Base-by-base conservation (phyloP, 352 stramenopile species). In the Phytopythium litorale region DNA sequence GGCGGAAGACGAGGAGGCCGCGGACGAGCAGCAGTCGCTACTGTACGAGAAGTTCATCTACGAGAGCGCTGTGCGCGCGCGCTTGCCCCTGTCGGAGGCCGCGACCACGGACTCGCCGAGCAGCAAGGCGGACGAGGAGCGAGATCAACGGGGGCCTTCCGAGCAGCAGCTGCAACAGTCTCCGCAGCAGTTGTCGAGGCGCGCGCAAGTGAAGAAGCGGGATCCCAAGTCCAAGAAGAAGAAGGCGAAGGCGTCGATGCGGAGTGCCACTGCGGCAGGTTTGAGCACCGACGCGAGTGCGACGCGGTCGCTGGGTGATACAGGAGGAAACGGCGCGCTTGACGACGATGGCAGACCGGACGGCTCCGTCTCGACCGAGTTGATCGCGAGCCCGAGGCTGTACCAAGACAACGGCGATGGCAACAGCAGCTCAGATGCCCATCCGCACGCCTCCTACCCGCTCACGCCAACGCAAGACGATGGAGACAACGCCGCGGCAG, bases 21-120 rank as follows among this genome's bases (percentile, higher is more conserved):
- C 6, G 1, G 21, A 30, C 33, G 56, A 62, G 23, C 63, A 63
- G 18, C 84, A 91, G 62, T 61, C 70, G 15, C 62, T 91, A 21
- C 51, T 94, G 45, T 95, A 92, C 61, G 82, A 95, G 57, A 95
- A 95, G 62, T 95, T 95, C 37, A 89, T 95, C 33, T 95, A 91
- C 54, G 79, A 92, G 42, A 94, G 81, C 61, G 84, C 83, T 0
- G 55, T 88, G 15, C 69, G 68, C 9, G 73, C 63, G 1, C 68
- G 66, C 18, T 50, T 88, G 13, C 70, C 72, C 28, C 64, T 53
- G 7, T 18, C 42, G 2, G n/a, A n/a, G 9, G 18, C 54, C 4
- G 15, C 42, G 11, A 13, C 9, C 54, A 6, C 56, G 56, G 46
- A 25, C 60, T 0, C 73, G 67, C 42, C 59, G 62, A 23, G 55